A percentile compares a stretch with the other conserved stretches of the same genome.
Conservation (phyloP, 768 basidiomycete species). For the Serendipita vermifera region DNA sequence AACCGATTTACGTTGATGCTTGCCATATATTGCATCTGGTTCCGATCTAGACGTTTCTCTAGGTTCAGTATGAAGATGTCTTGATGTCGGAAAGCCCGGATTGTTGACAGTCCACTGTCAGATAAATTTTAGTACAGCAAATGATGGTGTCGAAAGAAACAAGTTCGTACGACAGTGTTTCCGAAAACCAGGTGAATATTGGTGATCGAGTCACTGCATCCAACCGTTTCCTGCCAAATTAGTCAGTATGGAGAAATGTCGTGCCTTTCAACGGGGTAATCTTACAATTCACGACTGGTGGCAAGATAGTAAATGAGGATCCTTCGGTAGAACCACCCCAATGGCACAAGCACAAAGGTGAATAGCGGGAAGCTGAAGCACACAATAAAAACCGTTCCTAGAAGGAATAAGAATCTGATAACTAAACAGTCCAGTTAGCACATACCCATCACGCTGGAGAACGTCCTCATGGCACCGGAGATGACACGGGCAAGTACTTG, state of each 20-base stretch:
- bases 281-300: slow-evolving; percentile 30
- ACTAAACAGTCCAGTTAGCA: slow-evolving; percentile 27
- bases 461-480: slow-evolving; percentile 53
- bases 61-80: slow-evolving; percentile 52
- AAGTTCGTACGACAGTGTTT: no score
- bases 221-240: slow-evolving; percentile 54
- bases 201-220: slow-evolving; percentile 84
- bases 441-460: slow-evolving; percentile 28
- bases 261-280: not conserved
- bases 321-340: slow-evolving; percentile 64
- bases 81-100: slow-evolving; percentile 68
- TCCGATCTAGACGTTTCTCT: slow-evolving; percentile 65
- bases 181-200: slow-evolving; percentile 48
- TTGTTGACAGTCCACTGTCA: slow-evolving; percentile 66
- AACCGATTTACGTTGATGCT: slow-evolving; percentile 69
- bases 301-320: slow-evolving; percentile 41
- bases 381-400: slow-evolving; percentile 44
- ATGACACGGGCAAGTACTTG: slow-evolving; percentile 69
- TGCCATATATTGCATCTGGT: slow-evolving; percentile 64
- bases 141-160: no score
- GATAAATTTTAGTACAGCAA: no score
- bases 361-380: slow-evolving; percentile 72
- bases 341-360: slow-evolving; percentile 56
- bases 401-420: slow-evolving; percentile 26
- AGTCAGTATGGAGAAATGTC: not conserved